Conservation (phyloP, 305 asterid species). For the Solanum aculeatissimum region DNA sequence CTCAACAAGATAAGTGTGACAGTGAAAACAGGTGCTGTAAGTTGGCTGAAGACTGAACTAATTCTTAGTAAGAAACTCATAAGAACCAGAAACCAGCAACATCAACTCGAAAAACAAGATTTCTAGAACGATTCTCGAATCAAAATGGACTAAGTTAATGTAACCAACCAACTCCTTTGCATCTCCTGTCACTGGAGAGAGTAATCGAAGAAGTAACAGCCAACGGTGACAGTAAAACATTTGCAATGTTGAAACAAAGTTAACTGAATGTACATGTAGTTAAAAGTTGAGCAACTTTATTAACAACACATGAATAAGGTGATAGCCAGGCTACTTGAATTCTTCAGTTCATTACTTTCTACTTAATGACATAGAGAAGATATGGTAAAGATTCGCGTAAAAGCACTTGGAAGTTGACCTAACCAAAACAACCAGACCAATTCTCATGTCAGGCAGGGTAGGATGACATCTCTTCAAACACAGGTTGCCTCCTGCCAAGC, state of each 20-base stretch:
- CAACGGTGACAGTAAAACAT: not conserved
- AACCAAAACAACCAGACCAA: not conserved
- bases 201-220: not conserved
- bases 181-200: not conserved
- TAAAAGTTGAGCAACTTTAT: not conserved
- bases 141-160: not conserved
- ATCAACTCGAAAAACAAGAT: not conserved
- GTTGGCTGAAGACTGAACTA: too few relatives aligned
- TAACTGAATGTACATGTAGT: not conserved
- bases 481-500: not conserved
- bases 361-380: not conserved
- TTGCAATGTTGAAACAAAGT: not conserved
- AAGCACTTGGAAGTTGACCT: not conserved
- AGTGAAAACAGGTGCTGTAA: not conserved
- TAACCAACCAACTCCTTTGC: not conserved
- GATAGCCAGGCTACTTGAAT: not conserved
- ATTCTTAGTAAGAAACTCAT: too few relatives aligned
- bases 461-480: conserved; percentile 9
- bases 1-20: not conserved
- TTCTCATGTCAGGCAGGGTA: not conserved
- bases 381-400: not conserved
- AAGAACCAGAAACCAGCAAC: not conserved
- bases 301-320: not conserved
- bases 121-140: not conserved
- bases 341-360: not conserved